Base-by-base conservation (phyloP, 371 early-diverging fungal species). In the Mucor sp. region DNA sequence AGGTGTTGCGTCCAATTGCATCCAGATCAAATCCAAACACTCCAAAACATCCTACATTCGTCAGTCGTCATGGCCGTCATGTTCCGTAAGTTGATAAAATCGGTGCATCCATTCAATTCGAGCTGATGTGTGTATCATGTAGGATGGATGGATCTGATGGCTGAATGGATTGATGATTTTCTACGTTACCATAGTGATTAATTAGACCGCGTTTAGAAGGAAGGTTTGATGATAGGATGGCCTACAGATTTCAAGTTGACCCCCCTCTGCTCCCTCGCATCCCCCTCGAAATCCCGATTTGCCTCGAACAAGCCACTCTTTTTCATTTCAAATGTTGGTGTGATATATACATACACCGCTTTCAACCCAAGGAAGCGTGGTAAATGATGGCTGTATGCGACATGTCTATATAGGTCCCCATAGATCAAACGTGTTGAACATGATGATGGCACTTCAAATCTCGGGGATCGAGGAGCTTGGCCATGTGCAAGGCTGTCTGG, bases 151-250 rank as follows among this genome's bases (percentile, higher is more conserved):
- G 58, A 27, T 41, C 7, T 21, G 39, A 56, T 60, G 11, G 11
- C 3, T 47, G 58, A 19, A 44, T 66, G 61, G 61, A 56, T 61
- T 35, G 44, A 57, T 63, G 37, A 5, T 57, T 48, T 44, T 67
- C 37, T 47, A 68, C 65, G 21, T 68, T 68, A 68, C 68, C 68
- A 68, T 68, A 63, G 58, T 68, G 68, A 60, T 60, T 68, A 47
- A 68, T 68, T 68, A 58, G 62, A 68, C 68, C 68, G 68, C 53
- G 68, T 68, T 67, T 68, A 68, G 68, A 68, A 68, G 68, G 68
- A 68, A 57, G 68, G 68, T 63, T 68, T 37, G 17, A 62, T 28
- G 11, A 21, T 65, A 23, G 25, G 33, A 39, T 14, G 43, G 43
- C 47, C 32, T 58, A 48, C 48, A 25, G 12, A 25, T 2, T 33